Conservation (phyloP, 495 filamentous ascomycete species). For the Rusavskia elegans region DNA sequence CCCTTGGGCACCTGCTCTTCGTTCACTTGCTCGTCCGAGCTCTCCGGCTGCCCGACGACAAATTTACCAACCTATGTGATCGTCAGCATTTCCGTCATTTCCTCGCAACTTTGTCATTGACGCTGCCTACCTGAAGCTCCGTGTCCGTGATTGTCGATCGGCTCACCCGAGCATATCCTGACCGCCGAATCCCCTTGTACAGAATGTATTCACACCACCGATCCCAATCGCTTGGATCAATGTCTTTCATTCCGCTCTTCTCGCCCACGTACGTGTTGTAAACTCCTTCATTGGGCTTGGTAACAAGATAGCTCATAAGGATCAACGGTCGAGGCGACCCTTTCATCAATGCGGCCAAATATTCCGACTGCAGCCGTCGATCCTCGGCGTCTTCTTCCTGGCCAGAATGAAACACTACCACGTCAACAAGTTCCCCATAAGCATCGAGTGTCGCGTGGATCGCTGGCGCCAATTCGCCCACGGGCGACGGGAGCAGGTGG, state of each 20-base stretch:
- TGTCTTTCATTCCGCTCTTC: constrained; percentile 80
- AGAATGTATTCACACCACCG: constrained; percentile 99
- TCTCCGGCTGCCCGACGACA: constrained; percentile 56
- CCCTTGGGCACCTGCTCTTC: constrained; percentile 57
- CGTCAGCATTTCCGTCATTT: neutral
- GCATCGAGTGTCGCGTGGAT: constrained; percentile 90
- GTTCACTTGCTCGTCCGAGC: constrained; percentile 40
- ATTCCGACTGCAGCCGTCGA: constrained; percentile 72
- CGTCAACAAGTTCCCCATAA: constrained; percentile 80
- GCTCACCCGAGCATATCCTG: constrained; percentile 81
- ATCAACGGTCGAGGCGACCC: constrained; percentile 65
- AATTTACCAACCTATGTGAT: constrained; percentile 72
- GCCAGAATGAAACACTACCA: constrained; percentile 97
- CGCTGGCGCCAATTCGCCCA: constrained; percentile 88
- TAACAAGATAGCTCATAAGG: constrained; percentile 83
- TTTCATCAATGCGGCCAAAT: constrained; percentile 80
- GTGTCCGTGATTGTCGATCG: constrained; percentile 91
- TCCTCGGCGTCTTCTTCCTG: constrained; percentile 97
- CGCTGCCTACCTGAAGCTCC: constrained; percentile 61
- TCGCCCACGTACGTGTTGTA: constrained; percentile 94
- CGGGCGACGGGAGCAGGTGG: constrained; percentile 82
- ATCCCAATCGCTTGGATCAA: constrained; percentile 89
- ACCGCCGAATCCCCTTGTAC: constrained; percentile 74
- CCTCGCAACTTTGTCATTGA: constrained; percentile 11
- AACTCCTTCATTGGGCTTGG: constrained; percentile 77